These are phyloP conservation scores for Erigeron canadensis DNA, from an alignment of 129 eudicot species.

Conservation along the genomic window DNA sequence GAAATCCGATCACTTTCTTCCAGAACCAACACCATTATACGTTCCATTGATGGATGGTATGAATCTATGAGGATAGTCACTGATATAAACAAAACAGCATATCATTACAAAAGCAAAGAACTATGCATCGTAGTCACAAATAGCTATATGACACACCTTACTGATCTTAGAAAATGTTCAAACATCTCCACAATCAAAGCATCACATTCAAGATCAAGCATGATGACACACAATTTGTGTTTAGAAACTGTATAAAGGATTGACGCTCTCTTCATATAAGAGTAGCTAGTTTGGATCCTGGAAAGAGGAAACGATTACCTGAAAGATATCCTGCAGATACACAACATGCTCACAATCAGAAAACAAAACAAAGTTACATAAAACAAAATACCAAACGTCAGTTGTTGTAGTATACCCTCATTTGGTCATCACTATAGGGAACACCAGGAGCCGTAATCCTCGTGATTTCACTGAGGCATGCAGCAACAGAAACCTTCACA, in stretches of 20 bases:
- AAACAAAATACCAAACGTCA: not conserved
- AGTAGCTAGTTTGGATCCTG: slow-evolving; percentile 62
- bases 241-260: slow-evolving; percentile 90
- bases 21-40: slow-evolving; percentile 79
- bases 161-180: slow-evolving; percentile 65
- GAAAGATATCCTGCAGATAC: slow-evolving; percentile 68
- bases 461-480: slow-evolving; percentile 93
- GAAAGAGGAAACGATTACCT: slow-evolving; percentile 81
- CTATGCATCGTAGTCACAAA: slow-evolving; percentile 1
- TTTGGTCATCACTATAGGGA: slow-evolving; percentile 83
- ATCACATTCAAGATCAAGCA: slow-evolving; percentile 95
- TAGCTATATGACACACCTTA: slow-evolving; percentile 51
- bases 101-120: not conserved
- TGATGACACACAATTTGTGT: slow-evolving; percentile 89
- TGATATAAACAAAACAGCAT: slow-evolving; percentile 26
- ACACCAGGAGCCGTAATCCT: slow-evolving; percentile 98
- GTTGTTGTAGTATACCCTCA: slow-evolving; percentile 64
- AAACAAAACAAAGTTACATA: not conserved
- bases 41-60: slow-evolving; percentile 79
- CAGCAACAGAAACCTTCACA: slow-evolving; percentile 80
- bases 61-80: slow-evolving; percentile 61
- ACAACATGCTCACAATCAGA: slow-evolving; percentile 2
- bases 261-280: slow-evolving; percentile 61
- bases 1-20: slow-evolving; percentile 95
- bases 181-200: slow-evolving; percentile 76